phyloP scores from a whole-genome alignment of 192 early-diverging fungal species.

The Pilobolus umbonatus region DNA sequence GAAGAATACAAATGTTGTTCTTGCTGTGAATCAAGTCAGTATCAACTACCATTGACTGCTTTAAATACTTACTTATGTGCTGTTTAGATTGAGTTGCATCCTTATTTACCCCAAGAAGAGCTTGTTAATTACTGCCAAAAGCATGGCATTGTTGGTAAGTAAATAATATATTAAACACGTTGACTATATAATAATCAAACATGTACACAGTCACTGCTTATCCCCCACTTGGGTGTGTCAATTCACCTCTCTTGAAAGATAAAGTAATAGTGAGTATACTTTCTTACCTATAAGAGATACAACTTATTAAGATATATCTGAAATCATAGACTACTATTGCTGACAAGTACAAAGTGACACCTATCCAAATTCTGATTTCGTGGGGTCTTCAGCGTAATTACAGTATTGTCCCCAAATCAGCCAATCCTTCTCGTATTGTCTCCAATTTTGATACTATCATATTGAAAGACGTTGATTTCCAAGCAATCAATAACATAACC shows the following conservation, averaged over 20 bases:
- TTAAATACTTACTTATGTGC: no score
- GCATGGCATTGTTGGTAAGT: neutral
- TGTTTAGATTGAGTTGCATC: constrained; percentile 64
- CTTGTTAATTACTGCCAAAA: constrained; percentile 44
- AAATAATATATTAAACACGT: constrained; percentile 33
- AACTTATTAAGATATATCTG: neutral
- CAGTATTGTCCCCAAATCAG: constrained; percentile 78
- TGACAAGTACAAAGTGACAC: constrained; percentile 54
- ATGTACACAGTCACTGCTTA: constrained; percentile 61
- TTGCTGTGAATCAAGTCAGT: constrained; percentile 53
- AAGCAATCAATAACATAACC: constrained; percentile 3
- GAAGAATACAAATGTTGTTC: constrained; percentile 18
- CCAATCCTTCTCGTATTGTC: constrained; percentile 39
- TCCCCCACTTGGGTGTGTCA: constrained; percentile 64
- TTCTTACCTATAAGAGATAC: constrained; percentile 1
- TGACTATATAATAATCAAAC: neutral
- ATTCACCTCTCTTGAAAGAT: constrained; percentile 24
- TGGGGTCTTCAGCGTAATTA: constrained; percentile 77
- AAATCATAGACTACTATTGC: constrained; percentile 51
- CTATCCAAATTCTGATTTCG: constrained; percentile 72
- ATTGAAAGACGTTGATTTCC: constrained; percentile 13
- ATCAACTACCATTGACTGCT: neutral
- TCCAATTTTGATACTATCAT: constrained; percentile 15
- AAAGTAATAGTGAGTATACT: constrained; percentile 20
- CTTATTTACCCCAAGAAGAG: constrained; percentile 51